Evolutionary conservation across 2,329 filamentous ascomycete genomes (phyloP).

Genomic region (Talaromyces amestolkiae): DNA sequence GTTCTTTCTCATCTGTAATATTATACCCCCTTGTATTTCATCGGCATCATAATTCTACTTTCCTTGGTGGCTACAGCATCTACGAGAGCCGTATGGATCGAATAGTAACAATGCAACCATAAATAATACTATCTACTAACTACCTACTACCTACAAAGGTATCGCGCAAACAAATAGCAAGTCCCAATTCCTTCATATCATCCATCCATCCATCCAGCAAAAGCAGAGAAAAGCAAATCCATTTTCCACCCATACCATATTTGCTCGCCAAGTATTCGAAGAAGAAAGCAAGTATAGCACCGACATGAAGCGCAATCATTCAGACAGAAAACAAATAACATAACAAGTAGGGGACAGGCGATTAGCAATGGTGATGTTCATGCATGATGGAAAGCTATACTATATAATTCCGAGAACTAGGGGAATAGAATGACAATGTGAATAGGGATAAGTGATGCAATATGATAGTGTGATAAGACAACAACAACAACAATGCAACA

Average conservation of each 20-base stretch:
- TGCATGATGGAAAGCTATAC: background rate
- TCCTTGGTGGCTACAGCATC: background rate
- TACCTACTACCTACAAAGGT: background rate
- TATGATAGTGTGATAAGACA: background rate
- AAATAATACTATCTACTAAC: background rate
- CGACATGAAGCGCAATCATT: constrained; percentile 3
- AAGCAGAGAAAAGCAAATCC: background rate
- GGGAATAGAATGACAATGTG: background rate
- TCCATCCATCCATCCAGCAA: constrained; percentile 4
- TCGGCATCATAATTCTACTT: constrained; percentile 3
- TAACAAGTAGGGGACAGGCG: background rate
- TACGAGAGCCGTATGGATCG: background rate
- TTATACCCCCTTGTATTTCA: background rate
- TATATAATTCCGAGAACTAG: background rate
- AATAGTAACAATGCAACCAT: background rate
- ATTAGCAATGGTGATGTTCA: background rate
- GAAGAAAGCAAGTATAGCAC: background rate
- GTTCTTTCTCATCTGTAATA: constrained; percentile 1
- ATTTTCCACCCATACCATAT: constrained; percentile 8
- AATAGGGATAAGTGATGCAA: background rate
- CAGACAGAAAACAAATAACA: background rate
- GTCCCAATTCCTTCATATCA: background rate
- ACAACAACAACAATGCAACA: background rate
- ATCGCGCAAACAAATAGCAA: background rate
- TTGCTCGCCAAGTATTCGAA: constrained; percentile 2